phyloP scores from a whole-genome alignment of 2,329 filamentous ascomycete species.

The Alternaria angustiovoidea region DNA sequence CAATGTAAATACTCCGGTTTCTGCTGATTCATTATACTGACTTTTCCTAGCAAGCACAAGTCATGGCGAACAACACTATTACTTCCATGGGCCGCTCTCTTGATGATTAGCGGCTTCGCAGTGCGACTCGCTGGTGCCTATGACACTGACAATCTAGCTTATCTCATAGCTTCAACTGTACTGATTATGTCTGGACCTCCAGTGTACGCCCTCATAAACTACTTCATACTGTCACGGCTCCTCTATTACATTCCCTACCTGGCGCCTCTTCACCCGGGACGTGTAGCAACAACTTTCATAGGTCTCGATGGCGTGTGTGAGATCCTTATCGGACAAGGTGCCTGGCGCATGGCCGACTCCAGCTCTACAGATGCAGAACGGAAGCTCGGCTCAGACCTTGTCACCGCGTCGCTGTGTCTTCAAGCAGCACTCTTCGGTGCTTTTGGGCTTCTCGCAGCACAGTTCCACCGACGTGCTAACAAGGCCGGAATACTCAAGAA shows the following conservation, averaged over 20 bases:
- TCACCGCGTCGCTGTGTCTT: slow-evolving; percentile 60
- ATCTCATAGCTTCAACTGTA: slow-evolving; percentile 53
- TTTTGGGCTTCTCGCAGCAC: slow-evolving; percentile 58
- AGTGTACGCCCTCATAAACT: slow-evolving; percentile 68
- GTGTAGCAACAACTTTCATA: slow-evolving; percentile 67
- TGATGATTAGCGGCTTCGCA: slow-evolving; percentile 66
- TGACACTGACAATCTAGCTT: slow-evolving; percentile 55
- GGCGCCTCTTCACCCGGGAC: slow-evolving; percentile 65
- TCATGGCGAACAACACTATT: slow-evolving; percentile 65
- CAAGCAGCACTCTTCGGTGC: slow-evolving; percentile 60
- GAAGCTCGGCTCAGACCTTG: slow-evolving; percentile 55
- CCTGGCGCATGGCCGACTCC: slow-evolving; percentile 55
- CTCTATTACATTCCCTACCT: slow-evolving; percentile 69
- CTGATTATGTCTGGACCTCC: slow-evolving; percentile 58
- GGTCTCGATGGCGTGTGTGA: slow-evolving; percentile 61
- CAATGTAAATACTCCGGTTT: slow-evolving; percentile 56
- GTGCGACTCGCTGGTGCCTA: slow-evolving; percentile 63
- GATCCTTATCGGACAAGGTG: slow-evolving; percentile 61
- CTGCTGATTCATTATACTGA: not conserved
- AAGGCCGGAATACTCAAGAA: slow-evolving; percentile 51
- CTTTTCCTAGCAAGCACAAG: slow-evolving; percentile 59
- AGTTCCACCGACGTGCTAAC: slow-evolving; percentile 58
- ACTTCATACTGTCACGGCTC: slow-evolving; percentile 67
- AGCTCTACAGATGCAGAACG: slow-evolving; percentile 46
- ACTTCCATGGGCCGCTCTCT: slow-evolving; percentile 62